phyloP scores from a whole-genome alignment of 345 rosid genomes.

The Salix suchowensis region DNA sequence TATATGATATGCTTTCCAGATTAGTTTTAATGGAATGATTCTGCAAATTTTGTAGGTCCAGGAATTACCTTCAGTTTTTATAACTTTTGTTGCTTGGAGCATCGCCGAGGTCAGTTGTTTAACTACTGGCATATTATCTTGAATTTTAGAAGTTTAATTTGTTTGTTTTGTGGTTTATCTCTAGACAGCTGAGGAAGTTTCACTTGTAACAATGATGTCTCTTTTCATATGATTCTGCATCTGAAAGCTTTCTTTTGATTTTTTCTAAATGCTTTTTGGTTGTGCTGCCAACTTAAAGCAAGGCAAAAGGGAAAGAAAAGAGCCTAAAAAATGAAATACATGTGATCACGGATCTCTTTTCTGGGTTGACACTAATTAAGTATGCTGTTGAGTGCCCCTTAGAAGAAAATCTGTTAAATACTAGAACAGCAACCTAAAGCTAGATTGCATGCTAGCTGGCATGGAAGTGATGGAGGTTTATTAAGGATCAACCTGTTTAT shows the following conservation, averaged over 20 bases:
- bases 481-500: neutral
- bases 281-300: neutral
- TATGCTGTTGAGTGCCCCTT: neutral
- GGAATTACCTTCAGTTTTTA: conserved; percentile 54
- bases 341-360: neutral
- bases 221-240: neutral
- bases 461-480: neutral
- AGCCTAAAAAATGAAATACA: neutral
- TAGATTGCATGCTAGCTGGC: neutral
- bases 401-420: neutral
- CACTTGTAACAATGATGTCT: neutral
- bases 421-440: neutral
- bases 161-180: neutral
- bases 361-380: neutral
- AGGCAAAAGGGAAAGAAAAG: neutral
- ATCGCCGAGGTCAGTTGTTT: conserved; percentile 54
- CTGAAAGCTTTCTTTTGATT: neutral
- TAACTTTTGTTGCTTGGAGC: conserved; percentile 75
- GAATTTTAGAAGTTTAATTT: neutral
- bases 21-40: neutral
- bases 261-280: neutral
- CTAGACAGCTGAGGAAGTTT: neutral
- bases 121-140: neutral
- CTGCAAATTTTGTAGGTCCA: conserved; percentile 45
- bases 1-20: neutral